Evolutionary conservation across 495 filamentous ascomycete species (phyloP).

Genomic region (Delitschia confertaspora): DNA sequence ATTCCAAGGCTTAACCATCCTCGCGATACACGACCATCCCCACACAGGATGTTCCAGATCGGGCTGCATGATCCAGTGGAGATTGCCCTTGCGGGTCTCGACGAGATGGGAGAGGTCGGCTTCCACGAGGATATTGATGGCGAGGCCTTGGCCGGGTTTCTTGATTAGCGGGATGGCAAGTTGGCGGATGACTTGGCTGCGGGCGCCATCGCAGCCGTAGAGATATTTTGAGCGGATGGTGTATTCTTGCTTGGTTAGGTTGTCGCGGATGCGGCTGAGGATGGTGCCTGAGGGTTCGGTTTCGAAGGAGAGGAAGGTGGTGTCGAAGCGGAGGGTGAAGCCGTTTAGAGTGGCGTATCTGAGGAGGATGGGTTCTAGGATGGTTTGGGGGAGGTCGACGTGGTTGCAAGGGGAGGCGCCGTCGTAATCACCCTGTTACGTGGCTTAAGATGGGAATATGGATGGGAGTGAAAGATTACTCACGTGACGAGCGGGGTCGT

Average conservation of each 20-base stretch:
- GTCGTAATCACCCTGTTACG: slow-evolving; percentile 43
- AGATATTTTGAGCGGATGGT: slow-evolving; percentile 44
- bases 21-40: slow-evolving; percentile 37
- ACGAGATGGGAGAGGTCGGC: slow-evolving; percentile 46
- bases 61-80: slow-evolving; percentile 48
- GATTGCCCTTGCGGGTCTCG: slow-evolving; percentile 41
- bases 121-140: slow-evolving; percentile 28
- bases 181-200: slow-evolving; percentile 36
- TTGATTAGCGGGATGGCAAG: slow-evolving; percentile 9
- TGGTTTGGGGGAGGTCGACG: slow-evolving; percentile 39
- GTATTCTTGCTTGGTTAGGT: slow-evolving; percentile 36
- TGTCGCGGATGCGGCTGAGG: slow-evolving; percentile 37
- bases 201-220: slow-evolving; percentile 49
- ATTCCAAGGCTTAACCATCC: slow-evolving; percentile 49
- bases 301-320: slow-evolving; percentile 34
- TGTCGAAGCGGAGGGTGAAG: slow-evolving; percentile 37
- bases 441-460: not conserved
- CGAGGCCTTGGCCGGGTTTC: slow-evolving; percentile 9
- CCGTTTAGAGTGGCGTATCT: slow-evolving; percentile 33
- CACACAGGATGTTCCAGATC: slow-evolving; percentile 38
- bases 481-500: slow-evolving; percentile 37
- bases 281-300: slow-evolving; percentile 35
- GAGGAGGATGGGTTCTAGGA: slow-evolving; percentile 39
- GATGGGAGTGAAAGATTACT: slow-evolving; percentile 14
- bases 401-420: slow-evolving; percentile 36